Base-by-base conservation (phyloP, 2,329 filamentous ascomycete species). In the Pyrenophora graminea region DNA sequence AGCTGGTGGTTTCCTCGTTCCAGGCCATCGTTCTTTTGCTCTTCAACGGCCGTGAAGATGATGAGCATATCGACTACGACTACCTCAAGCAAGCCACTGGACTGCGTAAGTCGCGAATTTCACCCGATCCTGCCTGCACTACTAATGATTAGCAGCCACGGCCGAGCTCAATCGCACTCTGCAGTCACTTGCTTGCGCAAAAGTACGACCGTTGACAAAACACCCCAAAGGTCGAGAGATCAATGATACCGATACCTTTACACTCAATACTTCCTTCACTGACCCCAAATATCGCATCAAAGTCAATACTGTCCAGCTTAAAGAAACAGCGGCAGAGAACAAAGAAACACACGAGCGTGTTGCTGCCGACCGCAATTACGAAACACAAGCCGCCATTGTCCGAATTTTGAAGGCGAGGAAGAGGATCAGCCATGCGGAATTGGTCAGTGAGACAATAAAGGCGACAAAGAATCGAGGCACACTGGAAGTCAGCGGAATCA, bases 221-320 rank as follows among this genome's bases (percentile, higher is more conserved):
- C 84, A 87, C 55, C 94, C 94, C 31, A 91, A 90, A 73, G 88
- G 90, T 45, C 85, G 87, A 47, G 92, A 99, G 0, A 85, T 99
- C 60, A 82, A 83, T 51, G 68, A 79, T 1, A 90, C 84, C 0
- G 95, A 99, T 74, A 89, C 86, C 0, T 99, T 99, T 67, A 85
- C 84, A 0, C 86, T 96, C 67, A 97, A 97, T 76, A 74, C 81
- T 38, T 71, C 72, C 13, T 99, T 99, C 74, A 78, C 78, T 2
- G 88, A 97, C 68, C 82, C 86, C 17, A 96, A 94, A 74, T 89
- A 90, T 74, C 86, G 91, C 49, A 87, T 99, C 76, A 99, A 99
- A 79, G 97, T 99, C 79, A 99, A 97, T 76, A 93, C 97, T 75
- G 94, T 99, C 63, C 94, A 99, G 75, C 83, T 97, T 43, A 95